Percentiles rank a stretch among this genome's conserved stretches.
phyloP scores from a whole-genome alignment of 2,329 filamentous ascomycete species.

The Fusarium transvaalense region DNA sequence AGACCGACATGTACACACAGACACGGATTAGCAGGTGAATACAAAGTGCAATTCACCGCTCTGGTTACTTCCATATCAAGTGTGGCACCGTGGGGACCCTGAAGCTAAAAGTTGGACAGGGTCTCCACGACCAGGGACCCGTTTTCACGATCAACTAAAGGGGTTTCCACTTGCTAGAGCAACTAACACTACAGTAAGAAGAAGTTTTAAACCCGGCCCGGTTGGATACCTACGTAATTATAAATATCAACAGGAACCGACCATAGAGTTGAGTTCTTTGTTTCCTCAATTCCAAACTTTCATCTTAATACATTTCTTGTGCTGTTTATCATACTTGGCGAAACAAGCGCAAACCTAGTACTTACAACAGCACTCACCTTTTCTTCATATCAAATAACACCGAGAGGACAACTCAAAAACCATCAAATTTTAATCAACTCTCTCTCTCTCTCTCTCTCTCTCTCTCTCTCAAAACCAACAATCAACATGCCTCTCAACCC shows the following conservation, averaged over 20 bases:
- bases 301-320: constrained; percentile 6
- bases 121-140: constrained; percentile 19
- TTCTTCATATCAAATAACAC: background rate
- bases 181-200: background rate
- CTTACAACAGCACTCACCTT: background rate
- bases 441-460: too few relatives aligned
- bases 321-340: constrained; percentile 5
- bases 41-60: constrained; percentile 35
- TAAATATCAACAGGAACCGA: constrained; percentile 25
- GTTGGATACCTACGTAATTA: constrained; percentile 26
- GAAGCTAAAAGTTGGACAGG: constrained; percentile 32
- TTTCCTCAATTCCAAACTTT: constrained; percentile 11
- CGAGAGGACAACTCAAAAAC: background rate
- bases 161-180: constrained; percentile 34
- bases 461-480: too few relatives aligned
- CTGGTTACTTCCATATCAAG: constrained; percentile 33
- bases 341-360: constrained; percentile 8
- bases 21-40: background rate
- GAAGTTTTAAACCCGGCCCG: constrained; percentile 28
- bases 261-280: background rate
- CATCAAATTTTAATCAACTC: background rate
- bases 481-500: constrained; percentile 26
- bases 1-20: constrained; percentile 26
- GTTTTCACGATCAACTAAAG: constrained; percentile 23
- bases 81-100: constrained; percentile 41